Percentiles rank a stretch among this genome's conserved stretches.
phyloP scores from a whole-genome alignment of 495 filamentous ascomycete genomes.

The Tirmania nivea region DNA sequence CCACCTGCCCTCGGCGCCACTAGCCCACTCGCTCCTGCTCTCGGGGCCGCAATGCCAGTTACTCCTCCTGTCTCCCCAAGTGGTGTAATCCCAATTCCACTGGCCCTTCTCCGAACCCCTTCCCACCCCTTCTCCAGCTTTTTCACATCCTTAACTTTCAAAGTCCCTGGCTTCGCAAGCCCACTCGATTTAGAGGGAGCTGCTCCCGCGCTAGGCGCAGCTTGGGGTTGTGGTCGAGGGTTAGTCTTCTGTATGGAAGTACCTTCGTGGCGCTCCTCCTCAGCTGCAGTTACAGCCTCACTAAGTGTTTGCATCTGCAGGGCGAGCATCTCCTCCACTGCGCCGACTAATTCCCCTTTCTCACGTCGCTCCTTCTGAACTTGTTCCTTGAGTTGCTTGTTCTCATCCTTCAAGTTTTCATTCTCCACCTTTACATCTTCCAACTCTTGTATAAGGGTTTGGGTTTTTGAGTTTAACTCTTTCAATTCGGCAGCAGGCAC shows the following conservation, averaged over 20 bases:
- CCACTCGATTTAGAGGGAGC: neutral
- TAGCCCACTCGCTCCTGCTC: neutral
- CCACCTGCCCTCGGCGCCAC: neutral
- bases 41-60: neutral
- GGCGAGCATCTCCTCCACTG: constrained; percentile 73
- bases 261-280: neutral
- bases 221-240: neutral
- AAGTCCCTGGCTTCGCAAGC: neutral
- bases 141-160: neutral
- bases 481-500: too few relatives aligned
- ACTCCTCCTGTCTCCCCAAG: neutral
- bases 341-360: constrained; percentile 80
- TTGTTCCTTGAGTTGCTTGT: constrained; percentile 48
- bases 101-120: neutral
- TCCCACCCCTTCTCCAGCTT: neutral
- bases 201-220: neutral
- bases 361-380: constrained; percentile 65
- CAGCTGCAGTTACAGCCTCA: neutral
- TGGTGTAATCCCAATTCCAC: neutral
- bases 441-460: neutral
- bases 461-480: too few relatives aligned
- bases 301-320: constrained; percentile 19
- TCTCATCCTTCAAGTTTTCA: constrained; percentile 42
- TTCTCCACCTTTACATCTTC: constrained; percentile 28
- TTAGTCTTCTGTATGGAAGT: neutral